Percentiles rank a stretch among this genome's conserved stretches.
phyloP scores from a whole-genome alignment of 2,329 filamentous ascomycete genomes.

The Claviceps spartinae region DNA sequence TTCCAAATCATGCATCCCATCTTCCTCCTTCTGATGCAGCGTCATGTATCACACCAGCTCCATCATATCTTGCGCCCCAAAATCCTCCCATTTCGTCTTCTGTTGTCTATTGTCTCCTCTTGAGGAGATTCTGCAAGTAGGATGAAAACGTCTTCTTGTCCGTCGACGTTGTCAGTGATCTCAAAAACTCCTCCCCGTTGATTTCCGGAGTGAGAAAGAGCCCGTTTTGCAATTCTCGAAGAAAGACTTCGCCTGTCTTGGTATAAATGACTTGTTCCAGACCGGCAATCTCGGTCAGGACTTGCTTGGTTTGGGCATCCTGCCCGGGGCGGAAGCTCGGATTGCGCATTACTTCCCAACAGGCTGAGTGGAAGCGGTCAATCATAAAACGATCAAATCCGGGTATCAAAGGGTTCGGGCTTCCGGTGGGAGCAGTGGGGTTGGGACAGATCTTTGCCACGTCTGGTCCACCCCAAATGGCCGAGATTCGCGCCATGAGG shows the following conservation, averaged over 20 bases:
- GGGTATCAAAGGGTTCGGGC: conserved; percentile 50
- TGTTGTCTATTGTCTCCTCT: conserved; percentile 23
- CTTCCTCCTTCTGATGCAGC: neutral
- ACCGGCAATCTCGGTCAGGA: conserved; percentile 74
- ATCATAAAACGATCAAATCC: conserved; percentile 91
- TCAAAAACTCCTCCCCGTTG: conserved; percentile 45
- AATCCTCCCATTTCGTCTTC: neutral
- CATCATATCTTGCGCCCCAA: no score
- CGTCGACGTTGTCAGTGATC: conserved; percentile 41
- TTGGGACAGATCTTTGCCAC: conserved; percentile 43
- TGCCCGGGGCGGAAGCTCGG: conserved; percentile 62
- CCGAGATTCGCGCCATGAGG: conserved; percentile 69
- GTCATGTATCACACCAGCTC: neutral
- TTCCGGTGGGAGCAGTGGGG: conserved; percentile 34
- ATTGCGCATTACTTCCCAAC: conserved; percentile 77
- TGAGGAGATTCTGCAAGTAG: conserved; percentile 48
- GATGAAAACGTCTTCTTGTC: conserved; percentile 49
- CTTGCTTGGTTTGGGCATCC: conserved; percentile 79
- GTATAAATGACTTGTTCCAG: conserved; percentile 82
- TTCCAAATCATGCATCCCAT: neutral
- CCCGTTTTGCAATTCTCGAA: conserved; percentile 49
- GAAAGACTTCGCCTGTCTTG: conserved; percentile 76
- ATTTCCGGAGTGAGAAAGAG: conserved; percentile 54
- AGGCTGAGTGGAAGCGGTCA: conserved; percentile 72
- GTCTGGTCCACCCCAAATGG: conserved; percentile 83